Conservation (phyloP, 2,329 filamentous ascomycete genomes). For the Xylaria sp. region DNA sequence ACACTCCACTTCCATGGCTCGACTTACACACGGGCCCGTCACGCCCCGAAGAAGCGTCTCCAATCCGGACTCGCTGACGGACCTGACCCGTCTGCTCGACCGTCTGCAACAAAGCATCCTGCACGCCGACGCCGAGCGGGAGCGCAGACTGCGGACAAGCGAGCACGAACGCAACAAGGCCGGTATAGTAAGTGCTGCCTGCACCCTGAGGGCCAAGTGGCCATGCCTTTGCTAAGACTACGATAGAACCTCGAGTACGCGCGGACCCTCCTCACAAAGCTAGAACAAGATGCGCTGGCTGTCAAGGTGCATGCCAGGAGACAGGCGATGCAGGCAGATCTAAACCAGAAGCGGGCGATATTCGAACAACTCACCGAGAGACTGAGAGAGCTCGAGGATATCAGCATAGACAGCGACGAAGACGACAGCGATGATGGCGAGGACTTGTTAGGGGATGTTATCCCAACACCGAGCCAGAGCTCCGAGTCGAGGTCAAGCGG, state of each 20-base stretch:
- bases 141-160: conserved; percentile 66
- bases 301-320: conserved; percentile 68
- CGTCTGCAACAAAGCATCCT: conserved; percentile 74
- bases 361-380: conserved; percentile 74
- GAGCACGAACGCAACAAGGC: conserved; percentile 73
- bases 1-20: conserved; percentile 42
- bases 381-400: conserved; percentile 73
- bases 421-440: conserved; percentile 62
- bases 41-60: conserved; percentile 45
- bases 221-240: not conserved
- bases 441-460: conserved; percentile 65
- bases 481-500: conserved; percentile 52
- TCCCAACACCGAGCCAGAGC: conserved; percentile 65
- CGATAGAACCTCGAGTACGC: conserved; percentile 77
- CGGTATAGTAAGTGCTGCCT: conserved; percentile 57
- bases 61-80: conserved; percentile 53
- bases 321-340: conserved; percentile 69
- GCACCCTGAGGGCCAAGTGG: conserved; percentile 14
- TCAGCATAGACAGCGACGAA: conserved; percentile 57
- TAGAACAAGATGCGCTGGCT: conserved; percentile 74
- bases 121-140: conserved; percentile 67
- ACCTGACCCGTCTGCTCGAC: conserved; percentile 72
- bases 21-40: conserved; percentile 47
- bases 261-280: conserved; percentile 71
- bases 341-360: conserved; percentile 71